Percentiles rank a stretch among this genome's conserved stretches.
These are phyloP conservation scores for Phytophthora pistaciae DNA, from an alignment of 352 stramenopile genomes.

Conservation along the genomic window DNA sequence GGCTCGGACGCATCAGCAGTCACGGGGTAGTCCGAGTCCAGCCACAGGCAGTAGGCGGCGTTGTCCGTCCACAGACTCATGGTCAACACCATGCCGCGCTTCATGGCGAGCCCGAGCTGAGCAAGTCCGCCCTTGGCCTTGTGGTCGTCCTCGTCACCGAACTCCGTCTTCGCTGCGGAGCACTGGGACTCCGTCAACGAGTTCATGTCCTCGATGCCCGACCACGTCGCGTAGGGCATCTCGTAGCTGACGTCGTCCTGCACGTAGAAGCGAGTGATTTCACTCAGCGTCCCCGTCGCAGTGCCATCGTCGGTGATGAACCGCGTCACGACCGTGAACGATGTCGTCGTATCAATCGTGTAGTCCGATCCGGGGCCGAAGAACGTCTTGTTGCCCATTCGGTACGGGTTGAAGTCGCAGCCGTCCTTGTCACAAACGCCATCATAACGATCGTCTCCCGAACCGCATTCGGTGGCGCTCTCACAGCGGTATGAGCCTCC, in stretches of 20 bases:
- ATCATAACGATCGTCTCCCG: slow-evolving; percentile 8
- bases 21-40: slow-evolving; percentile 58
- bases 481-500: slow-evolving; percentile 36
- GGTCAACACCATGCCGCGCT: slow-evolving; percentile 57
- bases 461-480: slow-evolving; percentile 8
- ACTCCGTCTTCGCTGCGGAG: slow-evolving; percentile 15
- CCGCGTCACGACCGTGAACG: slow-evolving; percentile 13
- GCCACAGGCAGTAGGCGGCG: slow-evolving; percentile 56
- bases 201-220: slow-evolving; percentile 14
- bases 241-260: slow-evolving; percentile 16
- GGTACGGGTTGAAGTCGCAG: slow-evolving; percentile 16
- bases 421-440: slow-evolving; percentile 15
- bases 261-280: slow-evolving; percentile 15
- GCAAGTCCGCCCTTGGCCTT: slow-evolving; percentile 28
- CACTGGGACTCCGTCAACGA: slow-evolving; percentile 14
- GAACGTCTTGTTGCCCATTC: slow-evolving; percentile 18
- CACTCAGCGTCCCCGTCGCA: slow-evolving; percentile 7
- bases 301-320: slow-evolving; percentile 20
- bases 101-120: slow-evolving; percentile 48
- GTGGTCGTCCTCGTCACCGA: slow-evolving; percentile 61
- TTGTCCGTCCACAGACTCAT: slow-evolving; percentile 69
- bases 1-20: slow-evolving; percentile 32
- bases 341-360: slow-evolving; percentile 14
- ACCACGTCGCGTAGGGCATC: slow-evolving; percentile 16
- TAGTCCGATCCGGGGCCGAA: slow-evolving; percentile 9